These are phyloP conservation scores for Globisporangium lucens DNA, from an alignment of 352 stramenopile species.

Conservation along the genomic window DNA sequence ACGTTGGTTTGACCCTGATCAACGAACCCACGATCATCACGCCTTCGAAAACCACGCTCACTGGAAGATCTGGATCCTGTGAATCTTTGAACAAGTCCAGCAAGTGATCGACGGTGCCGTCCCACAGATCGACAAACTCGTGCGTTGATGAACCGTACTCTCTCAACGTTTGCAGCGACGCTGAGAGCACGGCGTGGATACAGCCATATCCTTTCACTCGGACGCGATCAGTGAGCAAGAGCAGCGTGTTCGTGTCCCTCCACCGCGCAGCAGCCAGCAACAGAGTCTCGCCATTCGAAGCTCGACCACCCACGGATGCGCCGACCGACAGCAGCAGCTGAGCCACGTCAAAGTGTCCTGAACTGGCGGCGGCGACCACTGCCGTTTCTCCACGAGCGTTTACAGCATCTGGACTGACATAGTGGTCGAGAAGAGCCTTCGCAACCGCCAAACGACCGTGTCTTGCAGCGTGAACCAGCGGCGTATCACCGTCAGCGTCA, in stretches of 20 bases:
- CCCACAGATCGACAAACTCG: not conserved
- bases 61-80: not conserved
- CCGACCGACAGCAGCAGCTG: not conserved
- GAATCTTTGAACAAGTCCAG: not conserved
- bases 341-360: not conserved
- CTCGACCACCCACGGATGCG: not conserved
- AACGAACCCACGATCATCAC: not conserved
- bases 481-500: not conserved
- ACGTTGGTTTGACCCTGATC: not conserved
- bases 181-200: not conserved
- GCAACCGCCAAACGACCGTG: not conserved
- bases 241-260: not conserved
- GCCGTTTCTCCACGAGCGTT: not conserved
- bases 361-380: not conserved
- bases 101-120: not conserved
- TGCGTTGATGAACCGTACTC: not conserved
- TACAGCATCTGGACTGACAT: not conserved
- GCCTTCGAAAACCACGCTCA: not conserved
- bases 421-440: not conserved
- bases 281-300: not conserved
- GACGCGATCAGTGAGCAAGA: not conserved
- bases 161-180: not conserved
- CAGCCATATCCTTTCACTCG: not conserved
- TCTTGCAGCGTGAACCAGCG: not conserved
- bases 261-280: not conserved